Conservation (phyloP, 257 asterid species). For the Nicotiana undulata region DNA sequence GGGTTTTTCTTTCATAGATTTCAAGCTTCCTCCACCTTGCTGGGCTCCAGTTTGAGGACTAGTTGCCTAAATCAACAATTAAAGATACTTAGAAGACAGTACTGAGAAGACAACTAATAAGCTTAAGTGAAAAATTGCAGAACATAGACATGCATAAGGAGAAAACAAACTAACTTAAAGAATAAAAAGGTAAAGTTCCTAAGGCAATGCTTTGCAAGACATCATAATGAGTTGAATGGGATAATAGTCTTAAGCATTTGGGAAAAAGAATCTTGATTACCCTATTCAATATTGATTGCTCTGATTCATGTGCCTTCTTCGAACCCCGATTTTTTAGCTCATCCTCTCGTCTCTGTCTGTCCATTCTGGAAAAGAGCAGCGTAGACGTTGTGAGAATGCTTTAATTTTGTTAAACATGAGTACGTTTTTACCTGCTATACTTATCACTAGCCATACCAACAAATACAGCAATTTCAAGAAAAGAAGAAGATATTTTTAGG, state of each 20-base stretch:
- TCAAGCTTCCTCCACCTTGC: conserved; percentile 76
- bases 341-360: conserved; percentile 92
- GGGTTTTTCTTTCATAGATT: conserved; percentile 77
- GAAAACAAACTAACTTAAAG: not conserved
- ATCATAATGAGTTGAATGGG: not conserved
- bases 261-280: conserved; percentile 22
- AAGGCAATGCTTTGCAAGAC: not conserved
- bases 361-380: conserved; percentile 53
- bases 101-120: not conserved
- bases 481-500: not conserved
- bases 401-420: not conserved
- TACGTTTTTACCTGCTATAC: not conserved
- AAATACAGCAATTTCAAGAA: not conserved
- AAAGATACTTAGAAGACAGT: conserved; percentile 12
- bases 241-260: not conserved
- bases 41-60: conserved; percentile 91
- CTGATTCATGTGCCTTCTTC: conserved; percentile 71
- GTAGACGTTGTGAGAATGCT: not conserved
- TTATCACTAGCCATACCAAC: not conserved
- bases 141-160: not conserved
- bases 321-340: conserved; percentile 82
- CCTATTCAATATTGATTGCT: conserved; percentile 72
- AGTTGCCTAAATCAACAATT: conserved; percentile 48
- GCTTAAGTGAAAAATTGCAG: not conserved
- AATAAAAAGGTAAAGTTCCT: not conserved